Evolutionary conservation across 805 yeast species (phyloP).

Genomic region (Ogataea henricii): DNA sequence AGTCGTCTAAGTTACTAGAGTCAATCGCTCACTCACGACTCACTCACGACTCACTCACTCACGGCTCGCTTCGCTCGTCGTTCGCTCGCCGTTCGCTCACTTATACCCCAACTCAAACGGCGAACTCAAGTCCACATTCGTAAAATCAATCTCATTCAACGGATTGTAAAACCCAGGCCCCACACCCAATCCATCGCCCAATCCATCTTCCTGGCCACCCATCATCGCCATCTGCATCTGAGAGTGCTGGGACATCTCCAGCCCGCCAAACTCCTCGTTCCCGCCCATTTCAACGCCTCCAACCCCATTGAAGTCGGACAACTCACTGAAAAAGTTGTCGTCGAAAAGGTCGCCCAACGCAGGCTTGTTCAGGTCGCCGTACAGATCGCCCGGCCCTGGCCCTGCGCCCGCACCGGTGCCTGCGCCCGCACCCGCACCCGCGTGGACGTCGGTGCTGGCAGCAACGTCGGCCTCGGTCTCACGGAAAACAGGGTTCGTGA

Average conservation of each 20-base stretch:
- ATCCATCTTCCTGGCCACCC: constrained; percentile 7
- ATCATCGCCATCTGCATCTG: constrained; percentile 12
- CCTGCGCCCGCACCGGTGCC: not conserved
- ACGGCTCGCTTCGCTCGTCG: not conserved
- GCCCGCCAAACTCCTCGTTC: not conserved
- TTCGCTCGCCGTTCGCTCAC: not conserved
- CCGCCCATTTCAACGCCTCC: not conserved
- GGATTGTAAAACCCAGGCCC: constrained; percentile 31
- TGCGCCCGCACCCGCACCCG: no score
- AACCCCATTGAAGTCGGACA: constrained; percentile 30
- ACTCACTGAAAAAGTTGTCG: constrained; percentile 35
- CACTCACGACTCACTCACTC: no score
- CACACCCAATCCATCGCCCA: constrained; percentile 9
- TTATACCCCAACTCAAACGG: constrained; percentile 21
- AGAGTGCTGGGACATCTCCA: constrained; percentile 5
- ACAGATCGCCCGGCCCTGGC: constrained; percentile 2
- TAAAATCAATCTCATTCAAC: constrained; percentile 40
- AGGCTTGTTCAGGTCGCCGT: constrained; percentile 11
- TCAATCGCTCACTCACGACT: no score
- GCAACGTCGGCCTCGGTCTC: not conserved
- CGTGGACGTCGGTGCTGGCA: not conserved
- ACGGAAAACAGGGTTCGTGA: constrained; percentile 7
- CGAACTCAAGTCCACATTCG: constrained; percentile 38
- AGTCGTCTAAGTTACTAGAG: no score
- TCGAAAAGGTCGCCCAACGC: constrained; percentile 34